Base-by-base conservation (phyloP, 75 land plant species). In the Azolla pinnata region DNA sequence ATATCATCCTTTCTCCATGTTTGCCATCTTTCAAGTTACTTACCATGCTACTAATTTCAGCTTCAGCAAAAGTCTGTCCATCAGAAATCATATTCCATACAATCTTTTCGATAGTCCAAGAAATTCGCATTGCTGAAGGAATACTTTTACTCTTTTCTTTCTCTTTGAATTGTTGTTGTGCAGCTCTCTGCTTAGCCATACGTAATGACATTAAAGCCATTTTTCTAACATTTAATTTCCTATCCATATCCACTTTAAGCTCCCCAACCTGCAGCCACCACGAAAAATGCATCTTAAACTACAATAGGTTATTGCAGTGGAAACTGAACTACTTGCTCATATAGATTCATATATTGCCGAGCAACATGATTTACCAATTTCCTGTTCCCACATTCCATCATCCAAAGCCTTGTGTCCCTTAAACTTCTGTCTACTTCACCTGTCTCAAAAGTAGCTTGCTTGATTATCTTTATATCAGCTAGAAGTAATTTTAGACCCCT, bases 111-210 rank as follows among this genome's bases (percentile, higher is more conserved):
- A 93, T 85, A 48, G 72, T 79, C 83, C 92, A 70, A 10, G 96
- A 88, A 48, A 93, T 88, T 5, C 90, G 89, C 96, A 93, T 89
- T 23, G 97, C 97, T 79, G 75, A 90, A 7, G 93, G 89, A 21
- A 92, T 90, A 59, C 86, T 83, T 71, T 85, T 93, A 56, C 85
- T 85, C 63, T 92, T 92, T 48, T 93, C 98, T 62, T 85, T 93
- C 56, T 81, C 96, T 83, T 78, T 83, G 70, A 92, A 64, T 31
- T 86, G 70, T 49, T 83, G 66, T 51, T 93, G 96, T 29, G 85
- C 98, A 69, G 98, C 98, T 61, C 77, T 72, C 58, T 89, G 96
- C 58, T 88, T 46, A 58, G 98, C 89, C 33, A 60, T 58, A 57
- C 98, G 73, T 45, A 93, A 72, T 14, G 67, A 71, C 29, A 77